Base-by-base conservation (phyloP, 176 grass and related monocot genomes). In the Aegilops longissima region DNA sequence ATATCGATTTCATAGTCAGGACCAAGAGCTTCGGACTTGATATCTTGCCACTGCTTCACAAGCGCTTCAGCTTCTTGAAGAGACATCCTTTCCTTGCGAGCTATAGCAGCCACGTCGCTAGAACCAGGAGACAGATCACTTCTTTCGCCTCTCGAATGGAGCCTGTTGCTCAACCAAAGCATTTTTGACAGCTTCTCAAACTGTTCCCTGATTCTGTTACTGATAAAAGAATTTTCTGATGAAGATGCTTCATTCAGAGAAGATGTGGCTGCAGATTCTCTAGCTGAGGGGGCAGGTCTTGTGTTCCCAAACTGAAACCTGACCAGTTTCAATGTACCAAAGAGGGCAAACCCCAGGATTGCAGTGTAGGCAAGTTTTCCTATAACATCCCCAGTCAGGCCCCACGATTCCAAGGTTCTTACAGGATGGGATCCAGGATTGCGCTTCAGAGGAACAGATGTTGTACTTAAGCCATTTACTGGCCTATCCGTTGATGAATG, bases 11-110 rank as follows among this genome's bases (percentile, higher is more conserved):
- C 90, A 86, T 99, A 91, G 70, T 76, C 84, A 63, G 97, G 92
- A 30, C 97, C 97, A 78, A 99, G 83, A 3, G 94, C 97, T 82
- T 93, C 94, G 66, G 97, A 95, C 85, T 99, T 99, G 71, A 99
- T 80, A 38, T 93, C 88, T 79, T 99, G 92, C 97, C 97, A 99
- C 20, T 89, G 94, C 86, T 93, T 94, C 44, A 96, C 90, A 79
- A 99, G 86, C 78, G 77, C 80, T 87, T 93, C 92, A 69, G 94
- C 97, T 91, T 96, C 92, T 72, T 96, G 81, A 79, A 91, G 61
- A 88, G 79, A 87, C 94, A 99, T 96, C 38, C 89, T 85, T 89
- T 82, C 62, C 72, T 75, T 94, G 52, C 61, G 64, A 18, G 85
- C 77, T 73, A 66, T 4, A 80, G 27, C 52, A 20, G 29, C 23